Evolutionary conservation across 163 green algal species (phyloP).

Genomic region (Smithsoniella earleae): DNA sequence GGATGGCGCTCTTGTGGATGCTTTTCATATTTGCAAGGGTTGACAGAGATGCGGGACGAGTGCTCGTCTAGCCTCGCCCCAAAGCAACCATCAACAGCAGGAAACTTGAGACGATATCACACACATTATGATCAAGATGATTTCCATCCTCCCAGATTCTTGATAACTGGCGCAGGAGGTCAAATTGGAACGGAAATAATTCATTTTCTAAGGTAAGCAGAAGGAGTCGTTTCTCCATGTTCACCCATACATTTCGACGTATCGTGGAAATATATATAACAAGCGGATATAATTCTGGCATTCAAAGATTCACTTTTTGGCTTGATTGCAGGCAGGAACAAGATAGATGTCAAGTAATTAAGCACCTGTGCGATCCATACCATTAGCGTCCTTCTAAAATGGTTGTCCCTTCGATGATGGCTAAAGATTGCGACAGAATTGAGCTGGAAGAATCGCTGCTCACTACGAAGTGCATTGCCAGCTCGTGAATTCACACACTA

Average conservation of each 20-base stretch:
- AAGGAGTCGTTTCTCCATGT: not conserved
- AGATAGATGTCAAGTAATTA: slow-evolving; percentile 11
- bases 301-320: not conserved
- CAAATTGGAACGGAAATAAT: slow-evolving; percentile 49
- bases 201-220: slow-evolving; percentile 34
- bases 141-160: slow-evolving; percentile 36
- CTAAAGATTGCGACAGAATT: not conserved
- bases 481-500: not conserved
- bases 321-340: slow-evolving; percentile 9
- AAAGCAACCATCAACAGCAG: not conserved
- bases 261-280: not conserved
- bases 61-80: not conserved
- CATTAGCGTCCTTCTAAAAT: not conserved
- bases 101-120: not conserved
- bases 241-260: too few species aligned
- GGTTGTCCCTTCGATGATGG: too few species aligned
- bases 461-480: too few species aligned
- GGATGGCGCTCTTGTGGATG: not conserved
- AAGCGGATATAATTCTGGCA: slow-evolving; percentile 19
- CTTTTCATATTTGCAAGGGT: not conserved
- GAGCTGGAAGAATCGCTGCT: not conserved
- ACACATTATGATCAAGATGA: not conserved
- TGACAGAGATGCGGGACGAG: not conserved
- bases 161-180: slow-evolving; percentile 46
- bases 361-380: slow-evolving; percentile 8